Evolutionary conservation across 768 basidiomycete genomes (phyloP), one percentile per base, ranked within the genome.

Genomic region (Amanita polypyramis): DNA sequence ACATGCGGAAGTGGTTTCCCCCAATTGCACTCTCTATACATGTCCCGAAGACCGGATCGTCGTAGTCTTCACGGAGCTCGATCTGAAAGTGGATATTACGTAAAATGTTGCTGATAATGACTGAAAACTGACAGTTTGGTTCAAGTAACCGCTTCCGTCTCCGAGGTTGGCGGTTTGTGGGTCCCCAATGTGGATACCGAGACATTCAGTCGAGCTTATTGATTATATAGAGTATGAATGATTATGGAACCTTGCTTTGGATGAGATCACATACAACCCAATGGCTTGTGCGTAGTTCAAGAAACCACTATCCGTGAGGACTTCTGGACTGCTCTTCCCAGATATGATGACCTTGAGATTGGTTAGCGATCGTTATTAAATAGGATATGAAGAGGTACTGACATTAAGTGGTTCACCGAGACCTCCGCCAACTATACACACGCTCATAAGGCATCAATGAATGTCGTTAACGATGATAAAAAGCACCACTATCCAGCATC

Each of bases 11-110:
- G 55, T 92, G 90, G 57, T 85, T 78, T 5, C 89, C 90, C 2
- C 89, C 89, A 41, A 82, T 67, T 41, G 88, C 68, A 11, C 80
- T 81, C 60, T 94, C 89, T 42, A 79, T 60, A 59, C 89, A 92
- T 2, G 87, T 87, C 1, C 91, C 69, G 23, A 77, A 60, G 54
- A 55, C 64, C 0, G 77, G 67, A 54, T 90, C 71, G 1, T 79
- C 79, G 57, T 76, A 94, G 57, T 91, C 80, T 67, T 80, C 81
- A 38, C 91, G 75, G 30, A 91, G 73, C 60, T 83, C 77, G 12
- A 82, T 73, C 54, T 82, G 69, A 73, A 45, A 64, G 70, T 73
- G 52, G 21, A 20, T 3, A 7, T 27, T 27, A 20, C 27, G 17
- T 37, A 38, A 35, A 44, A 6, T 37, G 32, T 29, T 43, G 5